A percentile compares a stretch with the other conserved stretches of the same genome.
Evolutionary conservation across 345 rosid genomes (phyloP).

Genomic region (Sisymbrium irio): DNA sequence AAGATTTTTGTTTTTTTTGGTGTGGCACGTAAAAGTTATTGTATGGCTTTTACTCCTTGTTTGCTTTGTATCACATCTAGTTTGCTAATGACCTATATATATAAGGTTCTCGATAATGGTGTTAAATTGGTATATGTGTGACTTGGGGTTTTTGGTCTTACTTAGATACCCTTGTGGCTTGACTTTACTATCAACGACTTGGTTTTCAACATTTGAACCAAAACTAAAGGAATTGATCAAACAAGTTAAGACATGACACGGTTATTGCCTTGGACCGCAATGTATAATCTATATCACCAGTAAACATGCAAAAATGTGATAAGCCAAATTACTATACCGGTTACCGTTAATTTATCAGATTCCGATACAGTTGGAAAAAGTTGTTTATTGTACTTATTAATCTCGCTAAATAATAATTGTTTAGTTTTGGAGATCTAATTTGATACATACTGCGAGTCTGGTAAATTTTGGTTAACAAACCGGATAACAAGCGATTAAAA

Average conservation of each 20-base stretch:
- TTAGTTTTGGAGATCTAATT: background rate
- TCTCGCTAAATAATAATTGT: background rate
- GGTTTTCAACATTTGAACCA: conserved; percentile 29
- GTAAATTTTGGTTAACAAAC: background rate
- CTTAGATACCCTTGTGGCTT: conserved; percentile 19
- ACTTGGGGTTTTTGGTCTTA: conserved; percentile 18
- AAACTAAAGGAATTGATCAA: conserved; percentile 33
- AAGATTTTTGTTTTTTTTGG: background rate
- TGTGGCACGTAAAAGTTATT: conserved; percentile 12
- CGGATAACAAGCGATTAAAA: background rate
- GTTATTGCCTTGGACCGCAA: conserved; percentile 35
- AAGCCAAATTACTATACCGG: background rate
- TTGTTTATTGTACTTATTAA: background rate
- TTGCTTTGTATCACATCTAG: conserved; percentile 9
- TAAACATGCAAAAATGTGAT: background rate
- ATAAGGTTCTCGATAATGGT: conserved; percentile 9
- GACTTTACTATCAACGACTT: conserved; percentile 36
- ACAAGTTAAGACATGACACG: conserved; percentile 31
- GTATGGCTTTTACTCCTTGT: conserved; percentile 27
- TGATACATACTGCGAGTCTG: background rate
- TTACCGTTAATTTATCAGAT: background rate
- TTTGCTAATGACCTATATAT: conserved; percentile 24
- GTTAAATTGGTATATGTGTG: conserved; percentile 20
- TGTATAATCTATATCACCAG: background rate
- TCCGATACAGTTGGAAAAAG: background rate